Evolutionary conservation across 257 asterid species (phyloP).

Genomic region (Petunia axillaris): DNA sequence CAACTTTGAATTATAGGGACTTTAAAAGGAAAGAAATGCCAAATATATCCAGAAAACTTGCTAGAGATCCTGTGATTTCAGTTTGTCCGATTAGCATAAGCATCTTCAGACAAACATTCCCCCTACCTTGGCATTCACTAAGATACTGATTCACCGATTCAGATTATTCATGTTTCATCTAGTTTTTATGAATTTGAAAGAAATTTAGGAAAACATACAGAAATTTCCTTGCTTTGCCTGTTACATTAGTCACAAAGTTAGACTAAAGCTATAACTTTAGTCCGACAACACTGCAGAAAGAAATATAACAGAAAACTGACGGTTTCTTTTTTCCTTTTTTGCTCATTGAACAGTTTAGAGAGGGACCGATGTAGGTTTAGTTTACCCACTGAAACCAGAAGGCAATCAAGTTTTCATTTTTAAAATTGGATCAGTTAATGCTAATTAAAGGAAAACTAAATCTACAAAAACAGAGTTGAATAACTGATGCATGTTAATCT

Average conservation of each 20-base stretch:
- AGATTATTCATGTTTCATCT: neutral
- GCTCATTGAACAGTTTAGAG: neutral
- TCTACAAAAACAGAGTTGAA: neutral
- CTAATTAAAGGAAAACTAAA: neutral
- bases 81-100: neutral
- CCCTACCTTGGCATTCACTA: neutral
- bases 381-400: neutral
- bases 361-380: neutral
- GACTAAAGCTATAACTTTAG: neutral
- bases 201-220: neutral
- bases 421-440: neutral
- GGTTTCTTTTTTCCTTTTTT: neutral
- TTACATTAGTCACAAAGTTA: neutral
- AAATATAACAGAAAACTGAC: neutral
- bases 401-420: neutral
- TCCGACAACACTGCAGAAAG: neutral
- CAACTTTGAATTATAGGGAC: neutral
- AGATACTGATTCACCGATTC: neutral
- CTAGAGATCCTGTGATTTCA: neutral
- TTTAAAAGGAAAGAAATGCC: neutral
- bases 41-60: neutral
- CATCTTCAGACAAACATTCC: neutral
- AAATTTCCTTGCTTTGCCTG: neutral
- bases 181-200: neutral
- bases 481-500: neutral